Evolutionary conservation across 306 rosid species (phyloP), one percentile per base, ranked within the genome.

Genomic region (Canavalia gladiata): DNA sequence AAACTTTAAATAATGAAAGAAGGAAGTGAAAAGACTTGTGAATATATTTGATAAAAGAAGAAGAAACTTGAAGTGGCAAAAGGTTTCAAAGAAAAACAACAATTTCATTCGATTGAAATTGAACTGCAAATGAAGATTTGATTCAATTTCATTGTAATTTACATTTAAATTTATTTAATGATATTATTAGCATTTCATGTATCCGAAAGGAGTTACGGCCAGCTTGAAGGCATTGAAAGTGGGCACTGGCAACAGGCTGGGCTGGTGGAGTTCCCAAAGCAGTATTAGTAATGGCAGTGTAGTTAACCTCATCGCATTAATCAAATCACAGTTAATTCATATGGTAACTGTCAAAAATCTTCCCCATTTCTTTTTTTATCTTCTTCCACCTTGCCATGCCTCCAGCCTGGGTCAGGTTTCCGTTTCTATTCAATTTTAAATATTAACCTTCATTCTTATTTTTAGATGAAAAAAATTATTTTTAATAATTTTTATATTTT

Each of bases 211-310:
- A n/a, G 28, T 68, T 30, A 11, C 1, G 2, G 7, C 35, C 28
- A 18, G 13, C 6, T 4, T 18, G 39, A 30, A 2, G 11, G 7
- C 25, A 11, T 30, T 7, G 46, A 28, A n/a, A 4, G 33, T 49
- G 43, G 75, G 12, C n/a, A n/a, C 79, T 74, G 68, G 68, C 79
- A 58, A 74, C 33, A 57, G 69, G 57, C 33, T 55, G 65, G 77
- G 66, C 6, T 41, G 43, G 78, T 74, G 67, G 67, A 56, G 67
- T 74, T 56, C 31, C 78, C 68, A 57, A 74, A 42, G 78, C 39
- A 31, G 59, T 11, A 2, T 13, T 59, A 34, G 28, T 9, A 57
- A 57, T 41, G 10, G 29, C 6, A 10, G 50, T 33, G 18, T 3
- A 7, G 18, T 8, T 67, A 67, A 25, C 37, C 51, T 7, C 51